A percentile compares a stretch with the other conserved stretches of the same genome.
Evolutionary conservation across 495 filamentous ascomycete genomes (phyloP).

Genomic region (Penicillium coprophilum): DNA sequence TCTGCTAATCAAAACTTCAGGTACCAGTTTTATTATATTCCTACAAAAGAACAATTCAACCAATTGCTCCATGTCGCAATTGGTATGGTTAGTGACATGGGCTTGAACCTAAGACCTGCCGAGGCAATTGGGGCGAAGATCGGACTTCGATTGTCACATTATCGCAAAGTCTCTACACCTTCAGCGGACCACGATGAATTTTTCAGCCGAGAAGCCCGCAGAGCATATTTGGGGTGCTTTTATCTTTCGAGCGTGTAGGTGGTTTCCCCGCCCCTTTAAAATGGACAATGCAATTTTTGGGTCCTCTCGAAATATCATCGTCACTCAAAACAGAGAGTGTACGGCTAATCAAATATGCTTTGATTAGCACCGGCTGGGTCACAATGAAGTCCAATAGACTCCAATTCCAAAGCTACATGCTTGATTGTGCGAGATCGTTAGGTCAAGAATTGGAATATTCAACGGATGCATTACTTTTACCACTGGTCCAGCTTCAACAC

Average conservation of each 20-base stretch:
- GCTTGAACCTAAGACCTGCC: background rate
- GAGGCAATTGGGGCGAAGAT: background rate
- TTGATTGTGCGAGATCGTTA: constrained; percentile 1
- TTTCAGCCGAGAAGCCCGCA: background rate
- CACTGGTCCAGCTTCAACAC: constrained; percentile 1
- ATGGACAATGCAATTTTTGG: background rate
- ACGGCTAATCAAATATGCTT: background rate
- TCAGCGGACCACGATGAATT: background rate
- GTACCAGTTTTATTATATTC: background rate
- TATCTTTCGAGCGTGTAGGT: background rate
- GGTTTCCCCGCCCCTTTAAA: too few relatives aligned
- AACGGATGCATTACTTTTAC: background rate
- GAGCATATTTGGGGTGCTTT: background rate
- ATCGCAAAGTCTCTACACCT: background rate
- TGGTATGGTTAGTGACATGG: background rate
- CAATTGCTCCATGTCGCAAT: background rate
- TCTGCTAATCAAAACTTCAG: background rate
- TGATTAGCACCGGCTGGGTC: background rate
- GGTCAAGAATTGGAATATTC: constrained; percentile 1
- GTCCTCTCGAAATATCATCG: background rate
- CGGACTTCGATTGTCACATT: background rate
- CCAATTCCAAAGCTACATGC: constrained; percentile 1
- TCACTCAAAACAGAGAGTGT: background rate
- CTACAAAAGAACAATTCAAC: background rate
- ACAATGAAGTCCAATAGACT: background rate